Percentiles rank a stretch among this genome's conserved stretches.
phyloP scores from a whole-genome alignment of 495 filamentous ascomycete genomes.

The Xylaria venustula region DNA sequence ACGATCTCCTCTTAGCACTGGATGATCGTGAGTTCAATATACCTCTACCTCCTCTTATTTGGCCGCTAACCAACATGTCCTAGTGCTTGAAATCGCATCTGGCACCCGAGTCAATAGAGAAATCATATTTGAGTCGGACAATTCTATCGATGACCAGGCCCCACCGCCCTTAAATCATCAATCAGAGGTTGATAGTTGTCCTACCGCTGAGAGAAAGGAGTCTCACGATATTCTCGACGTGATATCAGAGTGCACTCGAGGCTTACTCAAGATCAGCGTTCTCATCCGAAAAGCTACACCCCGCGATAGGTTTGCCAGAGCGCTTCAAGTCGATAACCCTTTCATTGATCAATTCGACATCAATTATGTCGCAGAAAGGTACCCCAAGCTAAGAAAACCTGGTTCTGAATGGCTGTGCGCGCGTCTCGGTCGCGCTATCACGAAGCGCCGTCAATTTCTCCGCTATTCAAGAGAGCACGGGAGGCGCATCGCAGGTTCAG shows the following conservation, averaged over 20 bases:
- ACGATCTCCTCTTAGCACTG: not conserved
- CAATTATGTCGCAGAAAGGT: conserved; percentile 7
- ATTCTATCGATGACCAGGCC: too few species aligned
- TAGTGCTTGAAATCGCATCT: not conserved
- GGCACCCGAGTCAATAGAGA: too few species aligned
- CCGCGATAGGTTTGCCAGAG: not conserved
- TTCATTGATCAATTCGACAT: conserved; percentile 18
- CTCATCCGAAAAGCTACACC: not conserved
- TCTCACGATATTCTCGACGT: too few species aligned
- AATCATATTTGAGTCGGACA: too few species aligned
- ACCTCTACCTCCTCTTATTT: not conserved
- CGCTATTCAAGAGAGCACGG: conserved; percentile 8
- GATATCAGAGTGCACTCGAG: not conserved
- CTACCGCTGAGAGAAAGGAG: too few species aligned
- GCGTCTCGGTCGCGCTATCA: conserved; percentile 15
- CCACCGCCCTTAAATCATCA: too few species aligned
- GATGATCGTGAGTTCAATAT: not conserved
- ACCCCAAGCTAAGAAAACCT: not conserved
- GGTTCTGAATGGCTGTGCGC: not conserved
- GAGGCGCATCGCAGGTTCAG: not conserved
- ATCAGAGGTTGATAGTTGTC: too few species aligned
- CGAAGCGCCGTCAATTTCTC: conserved; percentile 15
- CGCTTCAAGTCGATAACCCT: not conserved
- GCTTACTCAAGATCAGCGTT: not conserved
- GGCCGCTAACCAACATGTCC: not conserved